Base-by-base conservation (phyloP, 2,329 filamentous ascomycete genomes). In the Beauveria scarabaeidicola region DNA sequence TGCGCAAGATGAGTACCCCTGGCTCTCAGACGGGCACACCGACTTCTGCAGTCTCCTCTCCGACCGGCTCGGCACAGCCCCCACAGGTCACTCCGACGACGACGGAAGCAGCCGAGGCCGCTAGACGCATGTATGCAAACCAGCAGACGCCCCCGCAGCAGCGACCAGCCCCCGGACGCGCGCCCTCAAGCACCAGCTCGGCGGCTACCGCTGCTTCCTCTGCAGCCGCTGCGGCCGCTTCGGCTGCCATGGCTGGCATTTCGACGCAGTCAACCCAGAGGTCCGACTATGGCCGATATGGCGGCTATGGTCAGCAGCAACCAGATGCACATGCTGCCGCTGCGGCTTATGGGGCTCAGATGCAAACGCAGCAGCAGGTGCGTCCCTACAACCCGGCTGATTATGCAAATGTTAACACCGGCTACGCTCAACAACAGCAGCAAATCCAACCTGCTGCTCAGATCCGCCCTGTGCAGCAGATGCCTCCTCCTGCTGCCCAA, bases 361-460 rank as follows among this genome's bases (percentile, higher is more conserved):
- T 46, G 27, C 56, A 58, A 15, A 23, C 43, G n/a, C 47, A 43
- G 56, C 64, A 56, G 25, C 70, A 70, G 50, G 63, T 68, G 17
- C 71, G 71, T 38, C 73, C 75, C 17, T 94, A 94, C 70, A 90
- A 94, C 69, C 58, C 58, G 4, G 48, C 38, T 25, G 87, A 87
- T 63, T 94, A 92, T 70, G 88, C 86, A 61, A 84, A 80, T 68
- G 81, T 84, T 65, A 80, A 77, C 67, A 68, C 69, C 27, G 66
- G 72, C 57, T 85, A 80, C 64, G 74, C 72, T 19, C 70, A 73
- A 63, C 64, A 68, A 13, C 68, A 68, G 11, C 75, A 77, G 60
- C 73, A 68, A 32, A 62, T 74, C 55, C 69, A 68, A 61, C 70
- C 73, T 54, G 67, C 67, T 52, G 71, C 69, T 27, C 71, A 71